phyloP scores from a whole-genome alignment of 176 grass and related monocot species.

The Echinochloa phyllopogon region DNA sequence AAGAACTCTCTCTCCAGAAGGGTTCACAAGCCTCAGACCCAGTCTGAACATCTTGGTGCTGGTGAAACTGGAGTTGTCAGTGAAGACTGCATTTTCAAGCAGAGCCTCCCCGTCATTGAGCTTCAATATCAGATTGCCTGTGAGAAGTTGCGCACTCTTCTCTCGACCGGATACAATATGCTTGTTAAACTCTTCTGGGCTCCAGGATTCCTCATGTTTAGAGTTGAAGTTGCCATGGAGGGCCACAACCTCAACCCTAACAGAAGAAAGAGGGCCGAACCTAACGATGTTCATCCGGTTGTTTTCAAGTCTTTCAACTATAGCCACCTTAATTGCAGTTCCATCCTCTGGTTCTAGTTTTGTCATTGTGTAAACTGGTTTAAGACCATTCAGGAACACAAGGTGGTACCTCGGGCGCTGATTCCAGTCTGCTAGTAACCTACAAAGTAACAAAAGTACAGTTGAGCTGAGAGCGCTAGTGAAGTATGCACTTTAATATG shows the following conservation, averaged over 20 bases:
- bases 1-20: constrained; percentile 52
- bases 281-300: constrained; percentile 19
- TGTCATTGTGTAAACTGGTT: constrained; percentile 51
- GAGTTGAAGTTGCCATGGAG: constrained; percentile 63
- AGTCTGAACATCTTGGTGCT: constrained; percentile 67
- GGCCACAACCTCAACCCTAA: constrained; percentile 55
- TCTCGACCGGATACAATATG: constrained; percentile 54
- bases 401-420: constrained; percentile 51
- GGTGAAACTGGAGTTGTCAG: constrained; percentile 68
- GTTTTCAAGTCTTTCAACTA: constrained; percentile 49
- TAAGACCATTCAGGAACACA: constrained; percentile 39
- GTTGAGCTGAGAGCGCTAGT: neutral
- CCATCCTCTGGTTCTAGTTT: constrained; percentile 52
- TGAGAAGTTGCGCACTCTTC: constrained; percentile 53
- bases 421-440: constrained; percentile 26
- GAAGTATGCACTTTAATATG: neutral
- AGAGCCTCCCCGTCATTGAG: constrained; percentile 48
- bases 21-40: constrained; percentile 47
- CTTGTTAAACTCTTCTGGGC: constrained; percentile 48
- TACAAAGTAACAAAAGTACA: constrained; percentile 20
- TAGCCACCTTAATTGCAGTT: constrained; percentile 46
- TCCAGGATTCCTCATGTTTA: constrained; percentile 57
- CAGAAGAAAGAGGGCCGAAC: constrained; percentile 50
- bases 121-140: constrained; percentile 49
- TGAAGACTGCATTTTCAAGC: constrained; percentile 58